Conservation (phyloP, 1,284 basidiomycete species). For the Rhodotorula sp. region DNA sequence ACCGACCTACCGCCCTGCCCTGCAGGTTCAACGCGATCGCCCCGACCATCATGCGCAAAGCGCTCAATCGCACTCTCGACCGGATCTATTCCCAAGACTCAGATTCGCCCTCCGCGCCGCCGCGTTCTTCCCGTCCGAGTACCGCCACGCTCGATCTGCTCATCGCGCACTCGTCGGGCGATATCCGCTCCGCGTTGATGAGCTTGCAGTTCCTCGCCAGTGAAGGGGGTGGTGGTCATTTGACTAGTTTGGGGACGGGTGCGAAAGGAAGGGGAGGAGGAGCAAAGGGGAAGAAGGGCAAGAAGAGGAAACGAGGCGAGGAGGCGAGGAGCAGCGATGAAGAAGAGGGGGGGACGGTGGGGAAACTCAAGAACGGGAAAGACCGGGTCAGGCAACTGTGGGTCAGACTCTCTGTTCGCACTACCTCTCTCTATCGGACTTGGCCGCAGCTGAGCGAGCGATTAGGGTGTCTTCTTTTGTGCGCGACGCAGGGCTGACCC, state of each 20-base stretch:
- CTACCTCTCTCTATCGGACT: too few relatives aligned
- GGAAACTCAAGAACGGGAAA: conserved; percentile 31
- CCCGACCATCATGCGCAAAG: conserved; percentile 75
- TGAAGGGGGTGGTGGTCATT: background rate
- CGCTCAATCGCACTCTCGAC: conserved; percentile 65
- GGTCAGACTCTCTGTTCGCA: conserved; percentile 30
- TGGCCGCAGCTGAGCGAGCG: too few relatives aligned
- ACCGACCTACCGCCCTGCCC: too few relatives aligned
- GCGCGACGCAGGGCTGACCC: too few relatives aligned
- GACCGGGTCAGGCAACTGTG: conserved; percentile 49
- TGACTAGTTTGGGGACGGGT: conserved; percentile 7
- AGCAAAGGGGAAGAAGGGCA: conserved; percentile 40
- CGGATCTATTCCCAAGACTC: conserved; percentile 47
- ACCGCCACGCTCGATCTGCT: conserved; percentile 63
- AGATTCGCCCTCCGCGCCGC: conserved; percentile 32
- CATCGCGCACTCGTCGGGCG: conserved; percentile 76
- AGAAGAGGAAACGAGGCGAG: conserved; percentile 29
- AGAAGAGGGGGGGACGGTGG: background rate
- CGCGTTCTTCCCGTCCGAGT: background rate
- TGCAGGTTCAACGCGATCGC: conserved; percentile 88
- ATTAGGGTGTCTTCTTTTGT: too few relatives aligned
- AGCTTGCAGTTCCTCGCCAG: conserved; percentile 70
- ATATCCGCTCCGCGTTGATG: conserved; percentile 89
- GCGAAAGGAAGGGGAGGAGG: conserved; percentile 1
- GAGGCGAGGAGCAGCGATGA: conserved; percentile 29